phyloP scores from a whole-genome alignment of 805 yeast species.

The Ogataea pignaliae region DNA sequence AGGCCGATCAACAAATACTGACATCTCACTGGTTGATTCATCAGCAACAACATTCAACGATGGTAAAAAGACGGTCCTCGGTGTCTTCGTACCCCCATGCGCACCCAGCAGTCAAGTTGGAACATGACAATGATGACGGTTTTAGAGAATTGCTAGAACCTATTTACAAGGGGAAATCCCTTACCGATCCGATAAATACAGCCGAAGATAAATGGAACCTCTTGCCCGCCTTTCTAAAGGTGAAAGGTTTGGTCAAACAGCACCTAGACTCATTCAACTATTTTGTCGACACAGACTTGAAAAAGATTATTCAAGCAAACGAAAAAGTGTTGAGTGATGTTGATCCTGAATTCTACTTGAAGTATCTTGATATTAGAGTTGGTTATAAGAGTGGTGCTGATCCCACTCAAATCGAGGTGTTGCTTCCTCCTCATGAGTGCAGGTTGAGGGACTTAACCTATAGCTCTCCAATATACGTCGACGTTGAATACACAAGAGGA shows the following conservation, averaged over 20 bases:
- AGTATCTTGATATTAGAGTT: conserved; percentile 87
- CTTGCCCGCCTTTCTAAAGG: conserved; percentile 91
- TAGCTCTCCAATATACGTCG: conserved; percentile 93
- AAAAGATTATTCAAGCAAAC: conserved; percentile 89
- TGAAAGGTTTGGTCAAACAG: conserved; percentile 94
- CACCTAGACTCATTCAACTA: conserved; percentile 97
- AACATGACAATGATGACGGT: conserved; percentile 34
- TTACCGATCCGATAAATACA: conserved; percentile 84
- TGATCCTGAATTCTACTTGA: conserved; percentile 93
- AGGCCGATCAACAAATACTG: too few species aligned
- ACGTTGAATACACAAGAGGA: conserved; percentile 96
- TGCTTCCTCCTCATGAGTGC: conserved; percentile 90
- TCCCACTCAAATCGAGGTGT: conserved; percentile 48
- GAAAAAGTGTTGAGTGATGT: conserved; percentile 87
- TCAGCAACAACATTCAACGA: too few species aligned
- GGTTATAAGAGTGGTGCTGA: conserved; percentile 67
- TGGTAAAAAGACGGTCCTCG: too few species aligned
- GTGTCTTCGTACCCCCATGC: background rate
- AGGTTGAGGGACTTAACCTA: conserved; percentile 90
- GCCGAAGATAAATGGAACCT: conserved; percentile 97
- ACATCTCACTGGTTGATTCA: too few species aligned
- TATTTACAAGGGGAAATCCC: conserved; percentile 75
- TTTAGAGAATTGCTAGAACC: conserved; percentile 78
- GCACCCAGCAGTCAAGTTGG: conserved; percentile 1
- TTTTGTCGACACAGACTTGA: conserved; percentile 89